Evolutionary conservation across 1,139 yeast genomes (phyloP).

Genomic region (Zhuliangozyma parablackwelliae): DNA sequence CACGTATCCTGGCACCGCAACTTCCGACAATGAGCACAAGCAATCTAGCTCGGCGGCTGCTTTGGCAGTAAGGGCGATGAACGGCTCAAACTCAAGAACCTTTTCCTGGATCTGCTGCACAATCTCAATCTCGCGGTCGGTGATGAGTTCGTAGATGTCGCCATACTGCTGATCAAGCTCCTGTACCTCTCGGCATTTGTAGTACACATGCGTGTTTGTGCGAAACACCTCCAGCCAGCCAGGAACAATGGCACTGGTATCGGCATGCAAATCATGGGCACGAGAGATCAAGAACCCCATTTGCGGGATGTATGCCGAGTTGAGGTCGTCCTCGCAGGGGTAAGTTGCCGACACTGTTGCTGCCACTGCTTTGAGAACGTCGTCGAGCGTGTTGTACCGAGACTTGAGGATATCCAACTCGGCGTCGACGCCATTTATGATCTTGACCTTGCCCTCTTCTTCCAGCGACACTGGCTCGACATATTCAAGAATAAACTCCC

Average conservation of each 20-base stretch:
- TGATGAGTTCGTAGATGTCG: slow-evolving; percentile 34
- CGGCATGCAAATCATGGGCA: slow-evolving; percentile 5
- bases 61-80: slow-evolving; percentile 14
- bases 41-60: slow-evolving; percentile 34
- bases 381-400: slow-evolving; percentile 32
- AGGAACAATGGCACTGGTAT: slow-evolving; percentile 1
- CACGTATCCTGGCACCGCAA: slow-evolving; percentile 24
- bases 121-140: slow-evolving; percentile 40
- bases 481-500: slow-evolving; percentile 11
- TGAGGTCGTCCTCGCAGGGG: slow-evolving; percentile 14
- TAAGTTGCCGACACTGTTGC: slow-evolving; percentile 10
- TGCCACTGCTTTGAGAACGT: slow-evolving; percentile 13
- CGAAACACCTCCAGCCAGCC: slow-evolving; percentile 36
- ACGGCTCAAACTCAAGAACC: slow-evolving; percentile 13
- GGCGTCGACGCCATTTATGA: slow-evolving; percentile 23
- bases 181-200: slow-evolving; percentile 24
- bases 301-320: slow-evolving; percentile 42
- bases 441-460: slow-evolving; percentile 22
- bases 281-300: slow-evolving; percentile 35
- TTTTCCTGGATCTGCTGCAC: slow-evolving; percentile 25
- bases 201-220: slow-evolving; percentile 32
- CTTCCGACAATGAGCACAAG: slow-evolving; percentile 29
- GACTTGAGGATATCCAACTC: slow-evolving; percentile 26
- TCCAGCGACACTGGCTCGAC: slow-evolving; percentile 32
- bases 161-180: slow-evolving; percentile 35